Percentiles rank a stretch among this genome's conserved stretches.
These are phyloP conservation scores for Aegle marmelos DNA, from an alignment of 345 rosid genomes.

Conservation along the genomic window DNA sequence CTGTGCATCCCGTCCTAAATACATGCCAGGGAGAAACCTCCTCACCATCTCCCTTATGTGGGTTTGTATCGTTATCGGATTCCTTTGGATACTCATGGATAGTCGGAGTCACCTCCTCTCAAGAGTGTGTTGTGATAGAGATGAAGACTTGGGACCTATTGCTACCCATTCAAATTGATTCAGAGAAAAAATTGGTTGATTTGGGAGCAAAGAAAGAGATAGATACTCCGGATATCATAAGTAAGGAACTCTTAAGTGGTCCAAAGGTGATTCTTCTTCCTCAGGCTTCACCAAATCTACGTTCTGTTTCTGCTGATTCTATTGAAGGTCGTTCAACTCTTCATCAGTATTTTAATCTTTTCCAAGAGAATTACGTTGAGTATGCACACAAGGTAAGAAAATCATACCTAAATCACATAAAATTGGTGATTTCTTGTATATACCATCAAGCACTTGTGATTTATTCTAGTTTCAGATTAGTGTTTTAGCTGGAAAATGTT, in stretches of 20 bases:
- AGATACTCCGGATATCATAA: slow-evolving; percentile 57
- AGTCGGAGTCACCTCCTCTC: slow-evolving; percentile 55
- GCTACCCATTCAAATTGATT: slow-evolving; percentile 63
- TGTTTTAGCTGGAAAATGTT: background rate
- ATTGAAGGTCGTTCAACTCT: slow-evolving; percentile 83
- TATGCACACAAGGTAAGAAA: slow-evolving; percentile 92
- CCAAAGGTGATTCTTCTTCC: slow-evolving; percentile 76
- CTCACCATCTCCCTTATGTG: slow-evolving; percentile 51
- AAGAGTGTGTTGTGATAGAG: slow-evolving; percentile 84
- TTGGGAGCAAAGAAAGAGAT: slow-evolving; percentile 40
- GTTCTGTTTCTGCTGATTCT: slow-evolving; percentile 77
- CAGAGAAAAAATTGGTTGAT: slow-evolving; percentile 34
- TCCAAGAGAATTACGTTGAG: slow-evolving; percentile 90
- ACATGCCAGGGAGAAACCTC: slow-evolving; percentile 72
- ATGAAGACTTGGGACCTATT: slow-evolving; percentile 80
- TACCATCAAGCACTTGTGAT: background rate
- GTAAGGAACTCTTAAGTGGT: slow-evolving; percentile 89
- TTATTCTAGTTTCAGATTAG: background rate
- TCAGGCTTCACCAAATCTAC: slow-evolving; percentile 66
- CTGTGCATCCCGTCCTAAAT: slow-evolving; percentile 82
- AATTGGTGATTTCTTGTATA: too few relatives aligned
- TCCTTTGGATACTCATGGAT: slow-evolving; percentile 94
- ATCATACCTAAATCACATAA: background rate
- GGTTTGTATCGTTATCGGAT: slow-evolving; percentile 69
- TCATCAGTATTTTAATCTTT: slow-evolving; percentile 87